Evolutionary conservation across 352 stramenopile species (phyloP), one percentile per base, ranked within the genome.

Genomic region (Pythium phragmiticola): DNA sequence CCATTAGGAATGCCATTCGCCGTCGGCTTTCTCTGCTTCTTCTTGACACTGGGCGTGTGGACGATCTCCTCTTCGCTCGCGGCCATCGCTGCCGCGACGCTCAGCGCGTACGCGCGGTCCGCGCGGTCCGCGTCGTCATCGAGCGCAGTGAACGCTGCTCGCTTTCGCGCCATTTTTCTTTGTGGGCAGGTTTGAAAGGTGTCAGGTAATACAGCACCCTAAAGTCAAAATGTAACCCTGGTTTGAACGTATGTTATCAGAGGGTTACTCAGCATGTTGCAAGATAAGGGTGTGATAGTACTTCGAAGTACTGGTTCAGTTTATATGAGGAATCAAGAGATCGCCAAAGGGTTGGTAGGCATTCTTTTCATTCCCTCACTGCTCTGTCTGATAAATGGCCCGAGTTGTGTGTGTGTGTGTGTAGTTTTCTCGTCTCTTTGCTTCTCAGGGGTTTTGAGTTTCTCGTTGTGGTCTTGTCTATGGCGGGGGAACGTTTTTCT

Each of bases 141-240:
- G 16, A 30, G 34, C 28, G 8, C 33, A 21, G 65, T 60, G n/a
- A 52, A 33, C 14, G 49, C 51, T 17, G 51, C 57, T 48, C 74
- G 70, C 77, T 88, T 88, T 72, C 74, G 76, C 78, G 72, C 73
- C 77, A 84, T n/a, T 73, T 77, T 80, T 76, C 26, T 1, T 7
- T 36, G n/a, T 16, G 28, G 23, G 23, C 12, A 55, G 48, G 13
- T 41, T 23, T 16, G 23, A 11, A 55, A 55, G 23, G 47, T n/a
- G 47, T 16, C 7, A 16, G 12, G 3, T 55, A 21, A 4, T 13
- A 4, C n/a, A 21, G 19, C 28, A 55, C 48, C 48, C 48, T 55
- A 13, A 55, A 55, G 4, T 21, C 3, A 19, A 8, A 42, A 55
- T 26, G 17, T 55, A 41, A 37, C 47, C 47, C 26, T 28, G 26